Percentiles rank a stretch among this genome's conserved stretches.
Evolutionary conservation across 2,329 filamentous ascomycete genomes (phyloP).

Genomic region (Triangularia verruculosa): DNA sequence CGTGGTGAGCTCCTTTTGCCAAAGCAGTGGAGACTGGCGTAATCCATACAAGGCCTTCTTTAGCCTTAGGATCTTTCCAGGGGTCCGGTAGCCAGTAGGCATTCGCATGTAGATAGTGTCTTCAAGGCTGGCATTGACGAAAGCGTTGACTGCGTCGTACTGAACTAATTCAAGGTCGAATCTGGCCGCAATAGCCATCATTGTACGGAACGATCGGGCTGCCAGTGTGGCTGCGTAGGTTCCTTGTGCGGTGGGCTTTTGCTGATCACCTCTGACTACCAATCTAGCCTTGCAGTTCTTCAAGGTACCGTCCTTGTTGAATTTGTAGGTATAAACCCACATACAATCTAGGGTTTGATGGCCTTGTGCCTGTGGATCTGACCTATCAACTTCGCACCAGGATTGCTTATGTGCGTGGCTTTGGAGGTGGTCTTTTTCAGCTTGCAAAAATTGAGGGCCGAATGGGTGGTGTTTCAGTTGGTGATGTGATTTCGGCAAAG

Average conservation of each 20-base stretch:
- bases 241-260: conserved; percentile 2
- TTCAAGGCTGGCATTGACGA: conserved; percentile 19
- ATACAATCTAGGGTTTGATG: conserved; percentile 8
- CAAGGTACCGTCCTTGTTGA: conserved; percentile 19
- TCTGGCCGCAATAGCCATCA: conserved; percentile 19
- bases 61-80: background rate
- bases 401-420: background rate
- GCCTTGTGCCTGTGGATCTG: background rate
- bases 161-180: conserved; percentile 23
- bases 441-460: background rate
- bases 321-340: conserved; percentile 25
- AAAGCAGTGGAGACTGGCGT: conserved; percentile 18
- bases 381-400: background rate
- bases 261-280: conserved; percentile 13
- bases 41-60: conserved; percentile 24
- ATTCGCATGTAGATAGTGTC: conserved; percentile 15
- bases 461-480: conserved; percentile 8
- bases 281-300: conserved; percentile 5
- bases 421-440: conserved; percentile 4
- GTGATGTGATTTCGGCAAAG: conserved; percentile 6
- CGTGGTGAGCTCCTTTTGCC: conserved; percentile 19
- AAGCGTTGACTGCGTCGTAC: conserved; percentile 23
- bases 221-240: conserved; percentile 18
- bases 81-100: conserved; percentile 11
- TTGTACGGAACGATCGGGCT: conserved; percentile 16